Conservation (phyloP, 1,284 basidiomycete species). For the Ceratobasidium papillatum region DNA sequence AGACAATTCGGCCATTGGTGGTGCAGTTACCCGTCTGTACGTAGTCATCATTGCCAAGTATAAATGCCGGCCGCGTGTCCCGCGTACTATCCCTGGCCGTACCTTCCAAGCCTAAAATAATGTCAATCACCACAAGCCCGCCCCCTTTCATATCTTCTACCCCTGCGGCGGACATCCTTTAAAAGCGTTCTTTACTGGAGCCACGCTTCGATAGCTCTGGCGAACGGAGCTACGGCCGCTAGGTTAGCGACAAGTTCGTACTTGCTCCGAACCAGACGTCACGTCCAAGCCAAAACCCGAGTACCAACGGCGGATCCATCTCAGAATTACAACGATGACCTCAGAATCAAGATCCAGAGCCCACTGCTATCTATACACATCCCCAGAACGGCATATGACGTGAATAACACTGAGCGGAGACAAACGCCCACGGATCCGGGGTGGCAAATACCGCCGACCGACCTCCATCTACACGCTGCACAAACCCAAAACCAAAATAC, state of each 20-base stretch:
- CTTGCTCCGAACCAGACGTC: constrained; percentile 10
- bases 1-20: constrained; percentile 39
- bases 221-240: constrained; percentile 13
- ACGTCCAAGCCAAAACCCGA: constrained; percentile 5
- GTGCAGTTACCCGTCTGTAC: constrained; percentile 2
- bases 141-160: constrained; percentile 12
- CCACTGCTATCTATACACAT: not conserved
- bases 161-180: not conserved
- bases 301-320: constrained; percentile 9
- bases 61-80: constrained; percentile 20
- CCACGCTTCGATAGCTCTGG: not conserved
- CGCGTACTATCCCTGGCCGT: constrained; percentile 34
- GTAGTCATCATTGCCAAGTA: constrained; percentile 39
- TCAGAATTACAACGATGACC: constrained; percentile 15
- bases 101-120: constrained; percentile 28
- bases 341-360: constrained; percentile 11
- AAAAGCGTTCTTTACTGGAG: not conserved
- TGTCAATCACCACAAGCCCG: not conserved
- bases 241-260: constrained; percentile 7
- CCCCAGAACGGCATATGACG: constrained; percentile 18
- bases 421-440: not conserved
- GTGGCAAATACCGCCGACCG: not conserved
- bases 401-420: not conserved
- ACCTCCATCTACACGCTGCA: not conserved
- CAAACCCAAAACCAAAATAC: not conserved